Evolutionary conservation across 805 yeast genomes (phyloP), one percentile per base, ranked within the genome.

Genomic region (Myxozyma nipponensis): DNA sequence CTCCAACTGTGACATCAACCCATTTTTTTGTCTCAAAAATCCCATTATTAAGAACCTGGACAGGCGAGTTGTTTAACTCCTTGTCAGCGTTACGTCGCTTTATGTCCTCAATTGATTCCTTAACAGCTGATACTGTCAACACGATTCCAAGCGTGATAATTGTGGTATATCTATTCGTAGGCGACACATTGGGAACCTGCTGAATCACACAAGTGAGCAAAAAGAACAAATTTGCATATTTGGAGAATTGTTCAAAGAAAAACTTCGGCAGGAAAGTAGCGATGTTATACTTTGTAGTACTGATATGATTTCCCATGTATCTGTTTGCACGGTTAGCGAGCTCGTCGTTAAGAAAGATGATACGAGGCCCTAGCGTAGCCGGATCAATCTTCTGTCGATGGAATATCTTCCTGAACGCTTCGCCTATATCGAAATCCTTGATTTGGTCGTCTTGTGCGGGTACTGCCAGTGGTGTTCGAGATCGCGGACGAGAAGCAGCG

Each of bases 111-210:
- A 84, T 75, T 17, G 85, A 75, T 67, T 93, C 99, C 63, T 95
- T 93, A 3, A 88, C 73, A 0, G 97, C 98, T 1, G 98, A 89
- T 1, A 93, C 97, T 21, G 84, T 63, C 50, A 93, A 73, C 28
- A 93, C 99, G 24, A 91, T 79, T 24, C 82, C 68, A 56, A 93
- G 75, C 0, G 99, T 95, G 42, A 95, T 95, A 39, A 93, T 86
- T 0, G 99, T 93, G 3, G 99, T 93, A 64, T 82, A 93, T 68
- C 97, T 72, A 69, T 93, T 93, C 0, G 98, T 93, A 10, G 99
- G 99, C 0, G 96, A 82, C 3, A 93, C 98, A 57, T 83, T 78
- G 2, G 99, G 99, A 10, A 93, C 98, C 67, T 93, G 99, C 71
- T 93, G 99, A 60, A 93, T 91, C 35, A 79, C 76, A 1, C 97